A percentile compares a stretch with the other conserved stretches of the same genome.
These are phyloP conservation scores for Phylloporus gajari DNA, from an alignment of 1,284 basidiomycete genomes.

Conservation along the genomic window DNA sequence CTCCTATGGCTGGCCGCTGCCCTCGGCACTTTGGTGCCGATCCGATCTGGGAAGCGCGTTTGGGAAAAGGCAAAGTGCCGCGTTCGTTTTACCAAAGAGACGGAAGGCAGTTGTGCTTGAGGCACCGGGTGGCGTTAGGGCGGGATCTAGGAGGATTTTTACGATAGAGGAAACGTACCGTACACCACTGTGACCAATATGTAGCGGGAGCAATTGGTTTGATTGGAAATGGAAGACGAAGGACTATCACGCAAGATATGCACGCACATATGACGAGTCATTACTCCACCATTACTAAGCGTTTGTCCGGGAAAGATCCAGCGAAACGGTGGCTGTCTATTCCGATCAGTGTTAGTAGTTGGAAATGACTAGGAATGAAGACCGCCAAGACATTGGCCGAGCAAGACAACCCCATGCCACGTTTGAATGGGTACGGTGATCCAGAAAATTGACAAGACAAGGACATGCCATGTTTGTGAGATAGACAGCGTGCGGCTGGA, in stretches of 20 bases:
- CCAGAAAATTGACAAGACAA: neutral
- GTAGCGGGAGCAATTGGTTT: conserved; percentile 7
- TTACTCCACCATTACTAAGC: no score
- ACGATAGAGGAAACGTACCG: conserved; percentile 17
- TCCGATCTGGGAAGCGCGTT: conserved; percentile 28
- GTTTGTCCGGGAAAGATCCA: conserved; percentile 11
- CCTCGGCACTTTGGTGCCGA: conserved; percentile 18
- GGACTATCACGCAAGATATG: neutral
- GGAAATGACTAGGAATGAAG: neutral
- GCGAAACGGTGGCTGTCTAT: neutral
- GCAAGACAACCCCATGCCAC: neutral
- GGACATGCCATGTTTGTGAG: neutral
- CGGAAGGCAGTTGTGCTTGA: neutral
- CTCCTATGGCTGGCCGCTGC: conserved; percentile 20
- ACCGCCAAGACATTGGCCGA: neutral
- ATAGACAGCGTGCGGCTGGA: neutral
- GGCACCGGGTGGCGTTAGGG: conserved; percentile 28
- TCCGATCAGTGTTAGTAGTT: neutral
- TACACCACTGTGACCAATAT: conserved; percentile 30
- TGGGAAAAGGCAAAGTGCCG: conserved; percentile 10
- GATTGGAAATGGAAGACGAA: conserved; percentile 21
- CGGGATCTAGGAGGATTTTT: conserved; percentile 15
- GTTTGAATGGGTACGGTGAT: neutral
- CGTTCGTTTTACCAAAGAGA: conserved; percentile 22
- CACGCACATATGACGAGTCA: no score